A percentile compares a stretch with the other conserved stretches of the same genome.
phyloP scores from a whole-genome alignment of 306 rosid genomes.

The Trifolium pratense region DNA sequence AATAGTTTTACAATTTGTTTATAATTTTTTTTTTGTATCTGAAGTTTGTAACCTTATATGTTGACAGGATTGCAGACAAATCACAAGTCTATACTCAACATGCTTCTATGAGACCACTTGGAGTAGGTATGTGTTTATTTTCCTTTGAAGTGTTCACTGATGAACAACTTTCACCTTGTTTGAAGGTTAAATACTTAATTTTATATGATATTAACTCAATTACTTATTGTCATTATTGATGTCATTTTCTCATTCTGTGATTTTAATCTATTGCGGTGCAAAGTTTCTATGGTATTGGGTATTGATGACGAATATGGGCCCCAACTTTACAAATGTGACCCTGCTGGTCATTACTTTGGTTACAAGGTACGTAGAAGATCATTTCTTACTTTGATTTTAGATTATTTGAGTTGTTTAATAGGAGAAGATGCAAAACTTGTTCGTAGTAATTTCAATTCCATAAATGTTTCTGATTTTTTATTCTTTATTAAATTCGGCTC shows the following conservation, averaged over 20 bases:
- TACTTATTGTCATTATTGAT: slow-evolving; percentile 36
- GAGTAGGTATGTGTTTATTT: slow-evolving; percentile 73
- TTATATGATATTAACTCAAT: slow-evolving; percentile 14
- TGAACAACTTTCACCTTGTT: not conserved
- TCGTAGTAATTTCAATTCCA: not conserved
- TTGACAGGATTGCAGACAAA: slow-evolving; percentile 90
- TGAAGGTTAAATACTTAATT: not conserved
- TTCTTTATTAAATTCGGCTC: not conserved
- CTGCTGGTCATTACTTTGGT: slow-evolving; percentile 99
- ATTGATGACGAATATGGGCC: slow-evolving; percentile 93
- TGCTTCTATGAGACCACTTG: slow-evolving; percentile 99
- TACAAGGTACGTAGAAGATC: slow-evolving; percentile 74
- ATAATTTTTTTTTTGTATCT: slow-evolving; percentile 21
- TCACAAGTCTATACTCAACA: slow-evolving; percentile 98
- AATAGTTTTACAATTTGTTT: slow-evolving; percentile 2
- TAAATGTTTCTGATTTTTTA: not conserved
- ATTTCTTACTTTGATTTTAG: slow-evolving; percentile 21
- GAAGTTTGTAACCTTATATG: slow-evolving; percentile 38
- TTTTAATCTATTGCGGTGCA: slow-evolving; percentile 36
- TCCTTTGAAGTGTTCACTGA: slow-evolving; percentile 12
- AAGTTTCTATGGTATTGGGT: slow-evolving; percentile 96
- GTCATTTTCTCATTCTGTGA: slow-evolving; percentile 18
- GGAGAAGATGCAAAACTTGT: slow-evolving; percentile 7
- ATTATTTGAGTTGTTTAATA: not conserved
- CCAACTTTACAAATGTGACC: slow-evolving; percentile 91